Percentiles rank a stretch among this genome's conserved stretches.
These are phyloP conservation scores for Hymenoscyphus repandus DNA, from an alignment of 2,329 filamentous ascomycete genomes.

Conservation along the genomic window DNA sequence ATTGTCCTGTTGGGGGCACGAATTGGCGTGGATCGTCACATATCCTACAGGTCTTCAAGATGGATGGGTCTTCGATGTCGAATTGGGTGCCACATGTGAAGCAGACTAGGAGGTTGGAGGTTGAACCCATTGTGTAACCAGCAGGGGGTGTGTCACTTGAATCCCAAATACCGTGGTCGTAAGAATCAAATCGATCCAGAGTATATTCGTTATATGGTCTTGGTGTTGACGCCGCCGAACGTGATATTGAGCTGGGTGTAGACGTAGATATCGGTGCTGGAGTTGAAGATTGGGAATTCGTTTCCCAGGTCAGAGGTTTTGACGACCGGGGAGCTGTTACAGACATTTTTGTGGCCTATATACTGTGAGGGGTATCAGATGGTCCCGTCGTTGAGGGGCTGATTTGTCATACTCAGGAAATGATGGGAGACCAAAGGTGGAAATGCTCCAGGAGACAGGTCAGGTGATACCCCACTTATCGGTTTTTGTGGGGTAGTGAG, in stretches of 20 bases:
- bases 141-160: constrained; percentile 11
- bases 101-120: constrained; percentile 50
- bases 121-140: constrained; percentile 13
- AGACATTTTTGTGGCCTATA: not conserved
- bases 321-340: not conserved
- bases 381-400: not conserved
- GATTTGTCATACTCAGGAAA: not conserved
- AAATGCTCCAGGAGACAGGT: not conserved
- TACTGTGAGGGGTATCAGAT: no score
- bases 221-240: not conserved
- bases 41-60: constrained; percentile 57
- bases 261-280: not conserved
- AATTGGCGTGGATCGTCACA: constrained; percentile 72
- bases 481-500: not conserved
- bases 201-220: not conserved
- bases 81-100: constrained; percentile 67
- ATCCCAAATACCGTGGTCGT: constrained; percentile 14
- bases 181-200: constrained; percentile 17
- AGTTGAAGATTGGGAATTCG: not conserved
- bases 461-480: not conserved
- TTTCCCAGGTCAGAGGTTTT: not conserved
- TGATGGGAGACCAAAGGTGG: not conserved
- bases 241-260: not conserved
- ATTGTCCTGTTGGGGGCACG: constrained; percentile 58
- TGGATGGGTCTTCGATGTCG: constrained; percentile 43